Evolutionary conservation across 2,329 filamentous ascomycete species (phyloP), one percentile per base, ranked within the genome.

Genomic region (Magnaporthiopsis incrustans): DNA sequence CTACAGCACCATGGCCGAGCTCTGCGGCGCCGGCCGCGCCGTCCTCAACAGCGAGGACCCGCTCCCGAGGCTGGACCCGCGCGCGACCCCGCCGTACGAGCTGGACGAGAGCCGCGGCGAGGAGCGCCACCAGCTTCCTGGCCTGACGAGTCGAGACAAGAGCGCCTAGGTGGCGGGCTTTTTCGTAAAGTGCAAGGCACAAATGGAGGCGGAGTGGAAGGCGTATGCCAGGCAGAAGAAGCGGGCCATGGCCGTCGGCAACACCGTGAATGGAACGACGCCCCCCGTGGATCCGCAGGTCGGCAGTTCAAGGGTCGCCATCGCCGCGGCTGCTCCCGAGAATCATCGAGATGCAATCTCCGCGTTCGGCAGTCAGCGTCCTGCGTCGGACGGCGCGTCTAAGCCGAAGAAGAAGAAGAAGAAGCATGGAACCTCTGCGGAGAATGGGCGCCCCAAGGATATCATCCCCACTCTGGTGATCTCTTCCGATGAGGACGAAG

Each of bases 1-100:
- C 32, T 64, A 64, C 53, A 58, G 59, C 15, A 62, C 65, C n/a
- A 30, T 66, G 7, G 30, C 0, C 66, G 68, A 25, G 66, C 66
- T 18, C 66, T 67, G 12, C 69, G 68, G 58, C 27, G 61, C 27
- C 59, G 65, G 62, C 30, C 60, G 15, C 15, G 57, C 26, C 44
- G 63, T 65, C 26, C 60, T 61, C 57, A 57, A 60, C 38, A 56
- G 26, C 18, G 33, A 57, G 22, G 44, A 60, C 57, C 44, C 58
- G 12, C n/a, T 56, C 25, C 58, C 53, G 22, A 22, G 6, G n/a
- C 33, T 38, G 58, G 33, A 50, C 22, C 62, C 62, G 27, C 38
- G 57, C 14, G 30, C 25, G 27, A 57, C 50, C 8, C 61, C 44
- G 18, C 61, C 61, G 15, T 62, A 62, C 61, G 26, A 53, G 30